Evolutionary conservation across 495 filamentous ascomycete genomes (phyloP), one percentile per base, ranked within the genome.

Genomic region (Penicillium bialowiezense): DNA sequence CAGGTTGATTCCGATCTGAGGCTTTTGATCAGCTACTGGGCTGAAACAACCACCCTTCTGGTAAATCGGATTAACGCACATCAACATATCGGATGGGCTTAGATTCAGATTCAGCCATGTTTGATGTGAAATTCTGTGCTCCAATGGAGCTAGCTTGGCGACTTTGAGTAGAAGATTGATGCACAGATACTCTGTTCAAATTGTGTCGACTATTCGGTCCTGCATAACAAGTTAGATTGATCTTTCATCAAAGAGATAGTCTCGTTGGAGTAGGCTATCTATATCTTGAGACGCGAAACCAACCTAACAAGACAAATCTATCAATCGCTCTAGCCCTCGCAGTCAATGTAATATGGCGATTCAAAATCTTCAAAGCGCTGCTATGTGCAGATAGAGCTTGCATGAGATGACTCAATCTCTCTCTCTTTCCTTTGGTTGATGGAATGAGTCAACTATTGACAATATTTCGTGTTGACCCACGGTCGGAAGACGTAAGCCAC

Each of bases 1-100:
- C 32, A 98, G 76, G 69, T 98, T 98, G 73, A 98, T 96, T 29
- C 93, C 93, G 45, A 97, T 80, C 81, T 86, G 38, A 12, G n/a
- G 28, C 33, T 36, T 15, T n/a, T 20, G 3, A 44, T 64, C 35
- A 63, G 54, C 33, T 56, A 49, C 24, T 28, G 32, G 8, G 7
- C 18, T 9, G 3, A 10, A 32, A 32, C 5, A 12, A 26, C 23
- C 23, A 26, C 8, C 23, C 23, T 8, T 8, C 4, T 26, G 8
- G 18, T 20, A 20, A 18, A 45, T 5, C 1, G 20, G 18, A 24
- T 7, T 10, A 23, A 64, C 71, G 7, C 31, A 76, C 73, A 68
- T 76, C 73, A 41, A 74, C 69, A 58, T 76, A 76, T 68, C 62
- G 64, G 18, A 72, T 59, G 13, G 65, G 59, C 39, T 63, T 59